These are phyloP conservation scores for Fraxinus pennsylvanica DNA, from an alignment of 257 asterid genomes.

Conservation along the genomic window DNA sequence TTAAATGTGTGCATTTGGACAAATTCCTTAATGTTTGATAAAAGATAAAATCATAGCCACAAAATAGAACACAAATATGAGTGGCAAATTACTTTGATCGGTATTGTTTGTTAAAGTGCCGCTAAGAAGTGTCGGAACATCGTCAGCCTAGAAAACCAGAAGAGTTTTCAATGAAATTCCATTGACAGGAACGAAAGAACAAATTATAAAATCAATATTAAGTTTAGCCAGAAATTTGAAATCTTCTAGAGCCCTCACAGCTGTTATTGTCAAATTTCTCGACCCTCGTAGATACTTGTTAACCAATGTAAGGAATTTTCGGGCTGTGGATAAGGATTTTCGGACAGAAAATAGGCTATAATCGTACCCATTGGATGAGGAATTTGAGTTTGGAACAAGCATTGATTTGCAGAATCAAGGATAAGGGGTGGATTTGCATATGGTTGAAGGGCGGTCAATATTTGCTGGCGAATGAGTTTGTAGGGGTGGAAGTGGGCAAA, in stretches of 20 bases:
- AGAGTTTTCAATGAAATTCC: conserved; percentile 36
- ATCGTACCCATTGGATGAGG: conserved; percentile 57
- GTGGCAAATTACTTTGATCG: conserved; percentile 66
- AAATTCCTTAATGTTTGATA: not conserved
- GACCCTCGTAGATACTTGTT: conserved; percentile 36
- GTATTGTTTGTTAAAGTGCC: conserved; percentile 72
- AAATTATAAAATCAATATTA: conserved; percentile 51
- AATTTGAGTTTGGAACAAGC: conserved; percentile 39
- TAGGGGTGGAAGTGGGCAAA: no score
- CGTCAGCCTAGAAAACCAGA: conserved; percentile 45
- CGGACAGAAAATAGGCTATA: conserved; percentile 59
- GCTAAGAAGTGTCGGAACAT: conserved; percentile 63
- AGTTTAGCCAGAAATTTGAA: conserved; percentile 56
- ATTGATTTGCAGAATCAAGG: conserved; percentile 55
- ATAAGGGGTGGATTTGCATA: conserved; percentile 58
- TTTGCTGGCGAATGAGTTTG: no score
- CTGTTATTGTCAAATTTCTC: conserved; percentile 40
- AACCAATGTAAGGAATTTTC: conserved; percentile 48
- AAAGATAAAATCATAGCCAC: not conserved
- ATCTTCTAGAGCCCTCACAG: conserved; percentile 66
- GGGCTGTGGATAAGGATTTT: conserved; percentile 51
- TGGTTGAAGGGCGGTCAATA: no score
- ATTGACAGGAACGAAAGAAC: conserved; percentile 32
- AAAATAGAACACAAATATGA: not conserved
- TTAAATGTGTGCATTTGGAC: not conserved